These are phyloP conservation scores for Globisporangium iwayamae DNA, from an alignment of 352 stramenopile species.

Conservation along the genomic window DNA sequence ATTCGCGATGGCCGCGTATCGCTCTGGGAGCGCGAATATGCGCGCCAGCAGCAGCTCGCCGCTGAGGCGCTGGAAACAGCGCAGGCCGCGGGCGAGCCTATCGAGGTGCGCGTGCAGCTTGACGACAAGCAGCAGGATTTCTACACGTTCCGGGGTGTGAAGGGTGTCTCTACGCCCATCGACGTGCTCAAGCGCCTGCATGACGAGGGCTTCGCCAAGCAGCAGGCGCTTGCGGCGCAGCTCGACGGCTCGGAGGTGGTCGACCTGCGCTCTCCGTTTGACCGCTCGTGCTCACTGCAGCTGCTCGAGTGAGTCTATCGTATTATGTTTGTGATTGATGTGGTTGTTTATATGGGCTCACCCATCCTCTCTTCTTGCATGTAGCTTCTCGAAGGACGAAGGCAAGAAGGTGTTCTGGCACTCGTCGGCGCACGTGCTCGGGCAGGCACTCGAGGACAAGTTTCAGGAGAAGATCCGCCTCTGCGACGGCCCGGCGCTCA, in stretches of 20 bases:
- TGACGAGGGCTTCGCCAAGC: constrained; percentile 45
- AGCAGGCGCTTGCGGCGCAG: constrained; percentile 53
- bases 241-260: constrained; percentile 39
- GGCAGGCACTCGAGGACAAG: constrained; percentile 96
- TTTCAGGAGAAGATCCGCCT: constrained; percentile 97
- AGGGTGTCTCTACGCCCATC: constrained; percentile 44
- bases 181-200: constrained; percentile 65
- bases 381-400: constrained; percentile 63
- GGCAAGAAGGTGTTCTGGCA: constrained; percentile 96
- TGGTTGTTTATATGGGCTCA: background rate
- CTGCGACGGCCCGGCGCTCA: constrained; percentile 91
- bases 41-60: constrained; percentile 37
- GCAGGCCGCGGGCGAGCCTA: constrained; percentile 20
- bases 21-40: constrained; percentile 53
- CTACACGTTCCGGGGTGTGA: constrained; percentile 43
- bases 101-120: constrained; percentile 45
- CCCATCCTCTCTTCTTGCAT: background rate
- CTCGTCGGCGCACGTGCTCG: constrained; percentile 98
- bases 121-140: constrained; percentile 3
- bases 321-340: background rate
- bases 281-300: constrained; percentile 39
- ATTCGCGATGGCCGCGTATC: constrained; percentile 43
- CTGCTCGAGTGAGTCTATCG: constrained; percentile 55
- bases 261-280: constrained; percentile 47
- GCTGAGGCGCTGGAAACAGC: constrained; percentile 8